Conservation (phyloP, 805 yeast genomes). For the Tetrapisispora fleetii region DNA sequence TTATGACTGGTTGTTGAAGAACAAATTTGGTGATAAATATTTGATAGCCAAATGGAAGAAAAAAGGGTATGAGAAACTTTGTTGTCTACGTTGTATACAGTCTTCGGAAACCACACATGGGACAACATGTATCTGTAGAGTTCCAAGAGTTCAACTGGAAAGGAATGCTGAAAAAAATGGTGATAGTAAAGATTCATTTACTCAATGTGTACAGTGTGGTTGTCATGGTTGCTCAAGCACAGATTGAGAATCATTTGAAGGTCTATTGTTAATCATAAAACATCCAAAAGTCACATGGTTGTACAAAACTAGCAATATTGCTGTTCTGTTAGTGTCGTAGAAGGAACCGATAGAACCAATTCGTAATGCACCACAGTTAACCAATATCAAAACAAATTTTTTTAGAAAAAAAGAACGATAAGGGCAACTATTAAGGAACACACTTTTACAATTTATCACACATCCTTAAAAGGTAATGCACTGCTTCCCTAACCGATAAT, state of each 20-base stretch:
- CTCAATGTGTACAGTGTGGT: conserved; percentile 72
- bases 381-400: no score
- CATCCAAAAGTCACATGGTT: no score
- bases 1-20: conserved; percentile 63
- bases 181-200: conserved; percentile 25
- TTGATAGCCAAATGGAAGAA: conserved; percentile 79
- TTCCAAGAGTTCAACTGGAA: conserved; percentile 51
- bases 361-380: no score
- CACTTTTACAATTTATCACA: no score
- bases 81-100: conserved; percentile 74
- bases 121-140: conserved; percentile 75
- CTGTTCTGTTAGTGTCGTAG: no score
- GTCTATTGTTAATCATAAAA: no score
- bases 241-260: conserved; percentile 34
- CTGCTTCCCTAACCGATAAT: no score
- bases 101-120: conserved; percentile 51
- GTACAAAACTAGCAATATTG: no score
- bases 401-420: no score
- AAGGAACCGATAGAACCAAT: no score
- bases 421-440: no score
- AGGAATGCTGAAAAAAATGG: conserved; percentile 19
- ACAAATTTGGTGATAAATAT: conserved; percentile 55
- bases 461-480: no score
- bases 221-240: conserved; percentile 76
- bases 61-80: conserved; percentile 76